Conservation (phyloP, 2,329 filamentous ascomycete genomes). For the Alternaria atra region DNA sequence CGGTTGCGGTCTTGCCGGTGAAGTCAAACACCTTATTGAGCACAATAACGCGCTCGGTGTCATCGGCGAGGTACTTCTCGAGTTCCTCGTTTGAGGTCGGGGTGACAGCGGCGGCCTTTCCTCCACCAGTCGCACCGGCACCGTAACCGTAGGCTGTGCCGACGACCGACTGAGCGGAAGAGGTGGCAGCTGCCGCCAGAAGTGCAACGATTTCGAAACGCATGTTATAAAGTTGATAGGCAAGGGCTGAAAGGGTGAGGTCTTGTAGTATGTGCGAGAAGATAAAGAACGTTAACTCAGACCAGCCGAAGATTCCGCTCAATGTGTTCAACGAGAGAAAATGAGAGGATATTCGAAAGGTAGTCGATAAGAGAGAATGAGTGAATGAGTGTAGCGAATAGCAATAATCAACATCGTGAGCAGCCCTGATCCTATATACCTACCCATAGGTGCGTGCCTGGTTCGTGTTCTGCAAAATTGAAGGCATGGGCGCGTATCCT, state of each 20-base stretch:
- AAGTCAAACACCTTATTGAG: slow-evolving; percentile 38
- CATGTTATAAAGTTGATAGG: slow-evolving; percentile 15
- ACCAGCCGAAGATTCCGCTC: slow-evolving; percentile 35
- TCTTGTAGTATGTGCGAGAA: slow-evolving; percentile 4
- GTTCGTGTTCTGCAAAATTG: neutral
- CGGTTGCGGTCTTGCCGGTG: slow-evolving; percentile 30
- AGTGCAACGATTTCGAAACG: slow-evolving; percentile 29
- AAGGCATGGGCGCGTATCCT: neutral
- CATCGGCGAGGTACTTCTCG: slow-evolving; percentile 30
- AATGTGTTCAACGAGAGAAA: slow-evolving; percentile 26
- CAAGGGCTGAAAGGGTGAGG: neutral
- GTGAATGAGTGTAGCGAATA: slow-evolving; percentile 8
- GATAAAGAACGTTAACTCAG: slow-evolving; percentile 29
- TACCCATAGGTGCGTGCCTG: neutral
- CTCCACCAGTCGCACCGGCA: slow-evolving; percentile 34
- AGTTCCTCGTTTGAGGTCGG: slow-evolving; percentile 35
- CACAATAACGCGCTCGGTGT: slow-evolving; percentile 30
- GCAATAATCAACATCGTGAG: neutral
- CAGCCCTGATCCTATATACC: neutral
- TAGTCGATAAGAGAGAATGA: neutral
- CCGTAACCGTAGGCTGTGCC: slow-evolving; percentile 39
- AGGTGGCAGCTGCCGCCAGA: slow-evolving; percentile 25
- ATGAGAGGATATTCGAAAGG: slow-evolving; percentile 11
- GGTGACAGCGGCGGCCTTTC: slow-evolving; percentile 31
- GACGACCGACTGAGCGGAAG: slow-evolving; percentile 33